Base-by-base conservation (phyloP, 495 filamentous ascomycete species). In the Xylaria grammica region DNA sequence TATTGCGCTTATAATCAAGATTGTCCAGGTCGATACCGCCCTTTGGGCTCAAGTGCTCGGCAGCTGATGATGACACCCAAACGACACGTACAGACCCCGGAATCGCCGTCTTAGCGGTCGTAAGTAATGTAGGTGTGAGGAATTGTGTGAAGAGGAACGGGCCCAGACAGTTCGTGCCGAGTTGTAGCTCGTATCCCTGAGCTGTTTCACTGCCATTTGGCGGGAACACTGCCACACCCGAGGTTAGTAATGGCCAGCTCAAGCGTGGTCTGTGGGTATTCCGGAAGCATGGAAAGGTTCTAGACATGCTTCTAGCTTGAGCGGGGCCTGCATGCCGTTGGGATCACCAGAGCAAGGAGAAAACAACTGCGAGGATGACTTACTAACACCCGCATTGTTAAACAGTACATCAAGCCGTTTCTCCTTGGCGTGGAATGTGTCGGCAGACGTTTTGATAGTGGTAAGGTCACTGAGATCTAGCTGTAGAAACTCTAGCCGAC, bases 351-450 rank as follows among this genome's bases (percentile, higher is more conserved):
- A 30, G 9, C 49, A 1, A 29, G n/a, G 1, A 32, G 1, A 19
- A 9, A 10, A 51, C 19, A 36, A 30, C 19, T 22, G n/a, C 29
- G 20, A 42, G 53, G 10, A 42, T 27, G n/a, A 56, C 53, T 56
- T 56, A 56, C 53, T 74, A 26, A 87, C 72, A 15, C 85, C 86
- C 0, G 74, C 69, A 38, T 76, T 77, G 63, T 74, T 73, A 54
- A 68, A 73, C 11, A 76, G 60, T n/a, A 76, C 72, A 45, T 76
- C 68, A 40, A 74, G 53, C 0, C 65, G 66, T 17, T 50, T 45
- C 34, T 72, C 74, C 38, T 63, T 65, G 0, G 66, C 60, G 9
- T 71, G 49, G 46, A 76, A 76, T 1, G 32, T 51, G 26, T 68
- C 55, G 1, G 62, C 74, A 1, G 74, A 55, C 9, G 54, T 27